Base-by-base conservation (phyloP, 2,329 filamentous ascomycete genomes). In the Diaporthe sp. region DNA sequence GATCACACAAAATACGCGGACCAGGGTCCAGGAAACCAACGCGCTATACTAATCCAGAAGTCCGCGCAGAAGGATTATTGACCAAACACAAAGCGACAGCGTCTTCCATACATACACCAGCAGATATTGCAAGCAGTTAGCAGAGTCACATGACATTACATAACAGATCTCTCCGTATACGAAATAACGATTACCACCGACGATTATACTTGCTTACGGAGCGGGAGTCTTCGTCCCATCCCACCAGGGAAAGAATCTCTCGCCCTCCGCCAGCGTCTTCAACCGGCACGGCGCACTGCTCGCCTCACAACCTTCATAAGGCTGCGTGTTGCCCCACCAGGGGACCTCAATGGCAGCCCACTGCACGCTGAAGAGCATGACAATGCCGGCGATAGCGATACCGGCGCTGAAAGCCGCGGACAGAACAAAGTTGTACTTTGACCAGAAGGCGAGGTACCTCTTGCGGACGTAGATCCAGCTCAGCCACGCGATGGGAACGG, bases 371-470 rank as follows among this genome's bases (percentile, higher is more conserved):
- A 90, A 90, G 84, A 90, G 89, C 77, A 90, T 88, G 78, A 90
- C 82, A 76, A 90, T 85, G 71, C 83, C 88, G 0, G 87, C 82
- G 62, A 90, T 85, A 72, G 88, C 88, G 55, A 90, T 86, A 42
- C 85, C 88, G 34, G 85, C 86, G 28, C 85, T 87, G 80, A 88
- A 87, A 19, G 88, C 85, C 22, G 88, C 87, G 10, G 88, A 88
- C 34, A 89, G 83, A 58, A 89, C 87, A 79, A 88, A 90, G 79
- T 89, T 89, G 81, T 90, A 90, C 85, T 87, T 88, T 74, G 86
- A 84, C 87, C 88, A 90, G 77, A 89, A 85, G 4, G 80, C 84
- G 37, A 88, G 83, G 78, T 85, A 87, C 15, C 87, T 83, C 31
- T 80, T 80, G 78, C 85, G 86, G 76, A 88, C 79, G 78, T 85